Percentiles rank a stretch among this genome's conserved stretches.
These are phyloP conservation scores for Rubroboletus pulcherrimus DNA, from an alignment of 768 basidiomycete species.

Conservation along the genomic window DNA sequence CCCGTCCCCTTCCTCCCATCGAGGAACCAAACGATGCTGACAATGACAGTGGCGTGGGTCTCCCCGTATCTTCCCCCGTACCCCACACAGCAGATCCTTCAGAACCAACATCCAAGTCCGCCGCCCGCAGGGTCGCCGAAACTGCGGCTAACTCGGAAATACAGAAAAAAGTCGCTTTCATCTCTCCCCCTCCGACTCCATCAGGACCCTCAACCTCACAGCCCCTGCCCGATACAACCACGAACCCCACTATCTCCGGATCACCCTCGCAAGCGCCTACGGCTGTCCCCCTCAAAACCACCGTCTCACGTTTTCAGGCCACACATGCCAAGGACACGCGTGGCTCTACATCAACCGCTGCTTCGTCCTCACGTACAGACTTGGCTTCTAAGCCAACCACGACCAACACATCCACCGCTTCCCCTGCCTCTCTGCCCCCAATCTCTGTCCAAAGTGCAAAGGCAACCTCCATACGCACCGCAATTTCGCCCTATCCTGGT, in stretches of 20 bases:
- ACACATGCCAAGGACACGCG: conserved; percentile 65
- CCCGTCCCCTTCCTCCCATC: conserved; percentile 47
- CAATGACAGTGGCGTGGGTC: conserved; percentile 35
- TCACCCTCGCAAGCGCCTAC: conserved; percentile 25
- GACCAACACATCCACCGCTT: conserved; percentile 47
- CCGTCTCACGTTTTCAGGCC: conserved; percentile 73
- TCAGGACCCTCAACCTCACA: conserved; percentile 46
- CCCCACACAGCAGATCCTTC: conserved; percentile 15
- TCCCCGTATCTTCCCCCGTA: conserved; percentile 34
- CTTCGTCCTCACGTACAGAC: conserved; percentile 62
- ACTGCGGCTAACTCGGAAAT: conserved; percentile 40
- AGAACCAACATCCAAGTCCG: conserved; percentile 26
- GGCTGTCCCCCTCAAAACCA: conserved; percentile 51
- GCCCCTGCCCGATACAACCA: conserved; percentile 46
- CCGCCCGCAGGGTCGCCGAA: conserved; percentile 39
- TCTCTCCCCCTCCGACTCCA: conserved; percentile 75
- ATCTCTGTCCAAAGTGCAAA: conserved; percentile 52
- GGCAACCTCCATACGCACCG: conserved; percentile 60
- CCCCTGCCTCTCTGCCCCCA: conserved; percentile 55
- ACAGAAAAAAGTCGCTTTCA: conserved; percentile 85
- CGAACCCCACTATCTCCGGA: conserved; percentile 32
- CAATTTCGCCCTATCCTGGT: conserved; percentile 58
- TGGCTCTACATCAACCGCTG: conserved; percentile 59
- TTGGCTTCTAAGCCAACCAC: conserved; percentile 42
- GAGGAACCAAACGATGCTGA: conserved; percentile 37